Evolutionary conservation across 2,329 filamentous ascomycete genomes (phyloP).

Genomic region (Alternaria viburni): DNA sequence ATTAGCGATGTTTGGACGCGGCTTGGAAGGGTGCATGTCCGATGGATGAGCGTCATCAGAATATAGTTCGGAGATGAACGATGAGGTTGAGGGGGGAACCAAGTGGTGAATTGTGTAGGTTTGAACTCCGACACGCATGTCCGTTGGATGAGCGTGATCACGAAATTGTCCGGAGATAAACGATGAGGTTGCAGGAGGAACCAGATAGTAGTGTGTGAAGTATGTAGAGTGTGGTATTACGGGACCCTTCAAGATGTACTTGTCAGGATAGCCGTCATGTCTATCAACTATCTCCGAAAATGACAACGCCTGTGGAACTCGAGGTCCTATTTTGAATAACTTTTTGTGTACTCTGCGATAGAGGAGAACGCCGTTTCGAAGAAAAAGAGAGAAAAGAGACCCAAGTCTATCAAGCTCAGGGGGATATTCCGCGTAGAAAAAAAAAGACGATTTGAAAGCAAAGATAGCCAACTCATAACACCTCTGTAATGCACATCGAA

Average conservation of each 20-base stretch:
- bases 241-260: background rate
- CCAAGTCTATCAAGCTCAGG: conserved; percentile 27
- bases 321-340: conserved; percentile 19
- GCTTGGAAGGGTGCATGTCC: background rate
- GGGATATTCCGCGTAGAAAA: conserved; percentile 30
- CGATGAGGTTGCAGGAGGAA: background rate
- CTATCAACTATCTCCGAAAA: conserved; percentile 17
- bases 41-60: background rate
- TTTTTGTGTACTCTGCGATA: conserved; percentile 28
- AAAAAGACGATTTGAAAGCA: conserved; percentile 12
- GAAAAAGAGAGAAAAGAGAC: conserved; percentile 2
- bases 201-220: background rate
- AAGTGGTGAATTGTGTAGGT: background rate
- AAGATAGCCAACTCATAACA: conserved; percentile 29
- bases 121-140: background rate
- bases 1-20: background rate
- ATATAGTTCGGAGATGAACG: background rate
- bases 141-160: background rate
- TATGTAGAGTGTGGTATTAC: conserved; percentile 26
- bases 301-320: background rate
- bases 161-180: background rate
- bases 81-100: background rate
- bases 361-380: conserved; percentile 26
- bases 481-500: conserved; percentile 45
- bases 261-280: conserved; percentile 4